Base-by-base conservation (phyloP, 768 basidiomycete species). In the Grammothele lineata region DNA sequence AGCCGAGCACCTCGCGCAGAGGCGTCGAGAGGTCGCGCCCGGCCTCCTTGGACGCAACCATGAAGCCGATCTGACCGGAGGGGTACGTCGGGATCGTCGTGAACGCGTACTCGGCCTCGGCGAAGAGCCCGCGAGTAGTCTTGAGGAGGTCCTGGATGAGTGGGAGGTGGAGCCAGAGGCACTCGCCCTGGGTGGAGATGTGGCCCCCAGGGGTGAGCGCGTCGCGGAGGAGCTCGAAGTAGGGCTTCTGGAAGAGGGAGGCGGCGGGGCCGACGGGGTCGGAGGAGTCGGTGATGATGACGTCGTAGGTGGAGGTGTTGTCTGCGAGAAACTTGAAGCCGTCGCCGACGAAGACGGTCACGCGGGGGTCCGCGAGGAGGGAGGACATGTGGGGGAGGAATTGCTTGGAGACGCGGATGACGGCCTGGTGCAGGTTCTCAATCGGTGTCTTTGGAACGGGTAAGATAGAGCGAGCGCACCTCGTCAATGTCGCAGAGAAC, bases 21-120 rank as follows among this genome's bases (percentile, higher is more conserved):
- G 94, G 86, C 17, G 73, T 81, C 43, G 73, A 77, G 53, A 99
- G 69, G 62, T 87, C 80, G 43, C 89, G 75, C 22, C 70, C 74
- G 14, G 71, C 66, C 23, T 84, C 84, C 68, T 87, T 93, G 45
- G 92, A 84, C 66, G 87, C 90, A 37, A 97, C 74, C 56, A 94
- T 76, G 70, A 94, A 94, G 19, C 96, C 94, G 59, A 98, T 99
- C 63, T 94, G 93, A 30, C 96, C 96, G n/a, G 89, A 86, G 17
- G 96, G 96, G 69, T 99, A 99, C 14, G 94, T 96, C 0, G 95
- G 95, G 56, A 98, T 94, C 18, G 93, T 97, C 50, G 93, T 94
- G 69, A 77, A 96, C 14, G 92, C 96, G 64, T 96, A 99, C 61
- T 92, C 86, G 33, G 83, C 74, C 15, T 80, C 78, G 32, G 86